These are phyloP conservation scores for Cystobasidium slooffiae DNA, from an alignment of 1,284 basidiomycete species.

Conservation along the genomic window DNA sequence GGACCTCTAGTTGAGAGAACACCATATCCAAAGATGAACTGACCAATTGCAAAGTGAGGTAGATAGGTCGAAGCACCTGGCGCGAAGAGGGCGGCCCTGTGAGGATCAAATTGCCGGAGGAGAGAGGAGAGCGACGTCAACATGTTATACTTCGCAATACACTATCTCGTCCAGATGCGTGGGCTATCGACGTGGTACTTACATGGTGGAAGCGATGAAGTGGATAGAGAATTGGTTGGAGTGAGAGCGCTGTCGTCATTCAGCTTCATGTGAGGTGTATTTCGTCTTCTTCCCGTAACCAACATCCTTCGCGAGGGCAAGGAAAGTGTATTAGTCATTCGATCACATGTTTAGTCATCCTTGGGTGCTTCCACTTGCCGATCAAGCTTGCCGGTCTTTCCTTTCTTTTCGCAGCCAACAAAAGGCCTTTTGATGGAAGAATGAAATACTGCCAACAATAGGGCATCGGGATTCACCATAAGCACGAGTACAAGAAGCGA, in stretches of 20 bases:
- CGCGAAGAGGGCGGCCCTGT: slow-evolving; percentile 25
- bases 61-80: slow-evolving; percentile 29
- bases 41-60: slow-evolving; percentile 39
- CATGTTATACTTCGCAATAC: too few species aligned
- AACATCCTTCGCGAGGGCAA: background rate
- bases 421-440: background rate
- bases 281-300: too few species aligned
- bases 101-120: background rate
- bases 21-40: slow-evolving; percentile 28
- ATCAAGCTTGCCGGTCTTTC: background rate
- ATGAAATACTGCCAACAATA: too few species aligned
- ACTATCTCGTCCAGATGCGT: too few species aligned
- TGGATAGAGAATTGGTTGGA: background rate
- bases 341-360: background rate
- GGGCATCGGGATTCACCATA: too few species aligned
- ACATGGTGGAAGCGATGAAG: background rate
- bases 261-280: too few species aligned
- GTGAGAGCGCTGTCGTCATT: too few species aligned
- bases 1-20: slow-evolving; percentile 20
- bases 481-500: too few species aligned
- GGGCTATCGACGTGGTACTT: background rate
- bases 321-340: background rate
- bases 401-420: background rate
- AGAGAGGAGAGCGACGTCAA: too few species aligned
- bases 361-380: background rate